Evolutionary conservation across 495 filamentous ascomycete genomes (phyloP).

Genomic region (Chaetomium tenue): DNA sequence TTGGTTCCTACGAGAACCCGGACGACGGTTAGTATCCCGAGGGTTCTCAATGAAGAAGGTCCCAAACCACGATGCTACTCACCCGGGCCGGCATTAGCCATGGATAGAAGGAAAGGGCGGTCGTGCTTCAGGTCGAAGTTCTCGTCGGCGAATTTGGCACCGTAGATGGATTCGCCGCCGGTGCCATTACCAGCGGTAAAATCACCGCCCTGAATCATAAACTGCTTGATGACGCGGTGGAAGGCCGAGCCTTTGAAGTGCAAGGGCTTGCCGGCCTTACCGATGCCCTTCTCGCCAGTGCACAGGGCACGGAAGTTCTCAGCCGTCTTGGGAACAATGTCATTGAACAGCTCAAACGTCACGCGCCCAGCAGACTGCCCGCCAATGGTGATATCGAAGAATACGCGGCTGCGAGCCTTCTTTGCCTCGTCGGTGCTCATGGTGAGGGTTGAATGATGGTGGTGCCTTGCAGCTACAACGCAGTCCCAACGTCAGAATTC

Average conservation of each 20-base stretch:
- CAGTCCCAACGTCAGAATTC: background rate
- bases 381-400: slow-evolving; percentile 85
- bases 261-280: slow-evolving; percentile 79
- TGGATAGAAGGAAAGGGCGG: slow-evolving; percentile 89
- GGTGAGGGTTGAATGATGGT: slow-evolving; percentile 10
- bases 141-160: slow-evolving; percentile 96
- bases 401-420: slow-evolving; percentile 66
- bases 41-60: too few species aligned
- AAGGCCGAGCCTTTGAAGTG: slow-evolving; percentile 88
- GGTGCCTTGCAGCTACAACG: background rate
- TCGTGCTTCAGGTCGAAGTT: slow-evolving; percentile 93
- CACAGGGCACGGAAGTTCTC: slow-evolving; percentile 96
- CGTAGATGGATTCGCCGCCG: slow-evolving; percentile 96
- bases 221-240: slow-evolving; percentile 95
- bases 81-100: slow-evolving; percentile 98
- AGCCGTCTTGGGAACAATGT: slow-evolving; percentile 91
- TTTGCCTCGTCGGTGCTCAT: slow-evolving; percentile 43
- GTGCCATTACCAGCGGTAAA: slow-evolving; percentile 95
- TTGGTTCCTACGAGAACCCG: slow-evolving; percentile 63
- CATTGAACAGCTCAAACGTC: slow-evolving; percentile 80
- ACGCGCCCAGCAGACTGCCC: slow-evolving; percentile 68
- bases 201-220: slow-evolving; percentile 99
- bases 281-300: slow-evolving; percentile 83
- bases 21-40: slow-evolving; percentile 23
- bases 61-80: slow-evolving; percentile 33